Percentiles rank a stretch among this genome's conserved stretches.
Conservation (phyloP, 2,329 filamentous ascomycete genomes). For the Lasiodiplodia gonubiensis region DNA sequence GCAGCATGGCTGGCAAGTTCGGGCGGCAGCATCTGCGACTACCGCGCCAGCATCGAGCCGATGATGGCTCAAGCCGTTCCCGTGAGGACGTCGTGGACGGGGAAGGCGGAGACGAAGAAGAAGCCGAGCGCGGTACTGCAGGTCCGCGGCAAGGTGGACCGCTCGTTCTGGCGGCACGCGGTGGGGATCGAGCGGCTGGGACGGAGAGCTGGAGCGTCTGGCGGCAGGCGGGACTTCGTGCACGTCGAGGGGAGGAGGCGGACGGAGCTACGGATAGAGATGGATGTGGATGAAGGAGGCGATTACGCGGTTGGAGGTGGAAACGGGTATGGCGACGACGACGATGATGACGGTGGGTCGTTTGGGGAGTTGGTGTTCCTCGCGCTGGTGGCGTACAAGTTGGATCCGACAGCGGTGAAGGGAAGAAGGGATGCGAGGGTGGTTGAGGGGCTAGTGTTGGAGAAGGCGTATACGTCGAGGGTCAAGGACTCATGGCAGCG, state of each 20-base stretch:
- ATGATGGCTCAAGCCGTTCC: not conserved
- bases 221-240: not conserved
- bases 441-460: not conserved
- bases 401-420: too few species aligned
- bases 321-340: not conserved
- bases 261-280: not conserved
- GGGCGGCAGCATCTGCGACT: not conserved
- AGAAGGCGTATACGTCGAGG: not conserved
- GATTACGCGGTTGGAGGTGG: not conserved
- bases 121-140: not conserved
- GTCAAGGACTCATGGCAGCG: not conserved
- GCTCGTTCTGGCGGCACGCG: not conserved
- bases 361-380: not conserved
- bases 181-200: not conserved
- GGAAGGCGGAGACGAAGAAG: too few species aligned
- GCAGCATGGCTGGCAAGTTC: not conserved
- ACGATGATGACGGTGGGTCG: not conserved
- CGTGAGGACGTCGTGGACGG: too few species aligned
- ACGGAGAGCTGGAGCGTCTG: not conserved
- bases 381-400: not conserved
- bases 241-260: not conserved
- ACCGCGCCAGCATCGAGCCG: not conserved
- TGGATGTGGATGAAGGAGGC: not conserved
- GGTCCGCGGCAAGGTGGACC: slow-evolving; percentile 1
- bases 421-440: not conserved